phyloP scores from a whole-genome alignment of 441 rosid genomes.

The Brassica balearica region DNA sequence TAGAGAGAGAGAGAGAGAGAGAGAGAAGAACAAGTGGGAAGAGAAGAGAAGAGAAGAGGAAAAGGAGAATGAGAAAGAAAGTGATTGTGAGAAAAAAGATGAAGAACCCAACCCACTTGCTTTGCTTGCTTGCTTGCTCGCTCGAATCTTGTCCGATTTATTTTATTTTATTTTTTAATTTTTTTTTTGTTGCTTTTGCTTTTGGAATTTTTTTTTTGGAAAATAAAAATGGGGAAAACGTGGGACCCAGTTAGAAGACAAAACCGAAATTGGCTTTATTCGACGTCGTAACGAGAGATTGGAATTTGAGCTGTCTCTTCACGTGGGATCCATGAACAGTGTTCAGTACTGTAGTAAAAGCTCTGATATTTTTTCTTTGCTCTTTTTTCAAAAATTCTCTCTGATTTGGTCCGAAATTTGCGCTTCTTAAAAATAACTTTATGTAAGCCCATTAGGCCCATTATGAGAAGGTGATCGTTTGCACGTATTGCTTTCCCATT shows the following conservation, averaged over 20 bases:
- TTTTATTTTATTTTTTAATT: neutral
- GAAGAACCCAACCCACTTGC: conserved; percentile 40
- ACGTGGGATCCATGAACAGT: conserved; percentile 44
- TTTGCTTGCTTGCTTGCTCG: conserved; percentile 1
- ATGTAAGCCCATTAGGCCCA: neutral
- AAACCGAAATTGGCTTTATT: conserved; percentile 33
- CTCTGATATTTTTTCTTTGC: conserved; percentile 2
- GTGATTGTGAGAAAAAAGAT: conserved; percentile 38
- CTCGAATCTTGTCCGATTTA: conserved; percentile 42
- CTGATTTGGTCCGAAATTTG: conserved; percentile 31
- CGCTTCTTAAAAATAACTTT: neutral
- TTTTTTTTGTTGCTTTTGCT: conserved; percentile 23
- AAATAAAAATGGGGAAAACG: neutral
- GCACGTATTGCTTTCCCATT: neutral
- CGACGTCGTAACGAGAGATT: conserved; percentile 42
- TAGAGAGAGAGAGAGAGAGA: conserved; percentile 14
- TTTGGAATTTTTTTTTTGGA: conserved; percentile 22
- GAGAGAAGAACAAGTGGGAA: conserved; percentile 20
- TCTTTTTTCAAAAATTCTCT: neutral
- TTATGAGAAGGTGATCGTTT: neutral
- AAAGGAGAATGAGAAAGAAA: conserved; percentile 28
- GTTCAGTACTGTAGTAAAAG: neutral
- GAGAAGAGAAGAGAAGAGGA: neutral
- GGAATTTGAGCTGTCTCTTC: conserved; percentile 47
- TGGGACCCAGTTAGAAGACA: conserved; percentile 37